Base-by-base conservation (phyloP, 2,329 filamentous ascomycete genomes). In the Coniochaeta sp. region DNA sequence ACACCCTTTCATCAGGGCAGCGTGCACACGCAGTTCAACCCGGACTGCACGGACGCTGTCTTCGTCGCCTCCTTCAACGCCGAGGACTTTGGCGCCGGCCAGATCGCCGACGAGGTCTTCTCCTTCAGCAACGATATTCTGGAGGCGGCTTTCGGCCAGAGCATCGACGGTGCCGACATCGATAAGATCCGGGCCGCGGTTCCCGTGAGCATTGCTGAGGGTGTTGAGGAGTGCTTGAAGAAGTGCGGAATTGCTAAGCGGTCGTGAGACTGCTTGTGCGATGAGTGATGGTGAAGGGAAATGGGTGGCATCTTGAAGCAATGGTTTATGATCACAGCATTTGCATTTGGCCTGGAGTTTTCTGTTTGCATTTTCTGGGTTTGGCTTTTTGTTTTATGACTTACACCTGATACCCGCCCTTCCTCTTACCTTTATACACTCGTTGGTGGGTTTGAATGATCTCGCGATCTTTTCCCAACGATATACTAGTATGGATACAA, bases 11-110 rank as follows among this genome's bases (percentile, higher is more conserved):
- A 74, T 58, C 72, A 75, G 61, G 79, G 79, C 24, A 69, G 72
- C 6, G 61, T 81, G 20, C 80, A 83, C 65, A 76, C 72, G 7
- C 75, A 81, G 60, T 79, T 72, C 64, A 83, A 82, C 67, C 77
- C 78, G 1, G 67, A 73, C 56, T 82, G 79, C 63, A 67, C 71
- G 40, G 64, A 71, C 31, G 74, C 73, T 51, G 67, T 72, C 18
- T 79, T 79, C 58, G 67, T 79, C 27, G 77, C 77, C 6, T 64
- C 68, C 30, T 79, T 79, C 58, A 68, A 68, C 42, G 61, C 61
- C 42, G 76, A 80, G 60, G 77, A 81, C 61, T 74, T 74, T 27
- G 77, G 78, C 40, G 68, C 73, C n/a, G 70, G 74, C 49, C 74
- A 77, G 62, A 63, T 74, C 48, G 71, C 74, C 33, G 72, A 81